Base-by-base conservation (phyloP, 345 rosid species). In the Bruguiera sexangula region DNA sequence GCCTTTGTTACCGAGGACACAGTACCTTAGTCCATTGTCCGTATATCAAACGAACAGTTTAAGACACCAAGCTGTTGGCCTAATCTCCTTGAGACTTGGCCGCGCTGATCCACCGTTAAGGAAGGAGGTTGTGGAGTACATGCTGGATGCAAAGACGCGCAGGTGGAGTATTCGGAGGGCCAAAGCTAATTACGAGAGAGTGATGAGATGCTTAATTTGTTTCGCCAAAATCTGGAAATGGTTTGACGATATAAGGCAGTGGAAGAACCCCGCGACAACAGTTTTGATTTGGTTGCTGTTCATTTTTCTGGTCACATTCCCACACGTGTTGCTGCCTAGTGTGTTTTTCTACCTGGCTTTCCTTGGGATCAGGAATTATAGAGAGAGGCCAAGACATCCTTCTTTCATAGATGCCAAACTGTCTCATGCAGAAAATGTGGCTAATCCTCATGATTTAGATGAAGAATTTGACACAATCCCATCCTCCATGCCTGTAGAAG, bases 401-500 rank as follows among this genome's bases (percentile, higher is more conserved):
- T 4, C 59, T 55, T 26, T n/a, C 59, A 55, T 55, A 11, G 27
- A 55, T 26, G 27, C 59, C 15, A 55, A 9, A 22, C 8, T 22
- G 24, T 55, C 59, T 26, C 16, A 55, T 26, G 29, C 29, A 22
- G 18, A 55, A 3, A 26, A 9, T 8, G 59, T 55, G 4, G 5
- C 0, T 3, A 21, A 55, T 10, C 59, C 29, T 22, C 27, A 55
- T 5, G 59, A 55, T n/a, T 26, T 55, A 2, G 59, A 55, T 1
- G 59, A 22, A 26, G 59, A 55, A 55, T 55, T 55, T 13, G 59
- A 55, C 59, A 55, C 59, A 22, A n/a, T 55, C 59, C 59, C 59
- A 5, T n/a, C 59, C 15, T 7, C 59, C 21, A 55, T 21, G 27
- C 24, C 27, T 9, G 24, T 13, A 26, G 29, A 55, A 9, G 5